Base-by-base conservation (phyloP, 345 rosid species). In the Aurinia saxatilis region DNA sequence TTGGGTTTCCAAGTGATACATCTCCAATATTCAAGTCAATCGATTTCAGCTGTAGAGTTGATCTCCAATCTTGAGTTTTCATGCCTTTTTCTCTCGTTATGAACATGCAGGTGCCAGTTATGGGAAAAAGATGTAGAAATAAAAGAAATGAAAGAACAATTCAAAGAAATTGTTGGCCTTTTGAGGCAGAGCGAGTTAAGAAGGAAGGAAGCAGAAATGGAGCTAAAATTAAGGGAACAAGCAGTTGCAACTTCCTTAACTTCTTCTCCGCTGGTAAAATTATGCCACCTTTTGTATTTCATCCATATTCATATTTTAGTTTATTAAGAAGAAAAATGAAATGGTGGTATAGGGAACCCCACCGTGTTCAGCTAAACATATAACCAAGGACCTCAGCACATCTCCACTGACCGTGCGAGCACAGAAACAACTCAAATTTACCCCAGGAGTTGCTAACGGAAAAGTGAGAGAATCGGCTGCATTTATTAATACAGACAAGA, bases 61-160 rank as follows among this genome's bases (percentile, higher is more conserved):
- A 50, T 36, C 25, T 45, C 23, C 11, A 10, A 25, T 41, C 56
- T 12, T 27, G 30, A 36, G 30, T 48, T 14, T 38, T 46, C 51
- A 41, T 57, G 14, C 4, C 6, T n/a, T 41, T 64, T 41, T 33
- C 25, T 48, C 48, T 57, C 35, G 8, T 39, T 34, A 33, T 13
- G 50, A 59, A 4, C 36, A 34, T 62, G 67, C 78, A 92, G 98
- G 75, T 93, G 97, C 72, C 95, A 87, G 48, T 17, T 79, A 53
- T 93, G 97, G 99, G 99, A 90, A 73, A 93, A 88, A 68, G 95
- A 90, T 54, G 68, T 86, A 72, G 99, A 93, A 63, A 79, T 84
- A 65, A 87, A 79, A 73, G 96, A 90, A 80, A 87, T 90, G 87
- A 90, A 93, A 75, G 96, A 87, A 63, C 95, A 88, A 58, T 77